phyloP scores from a whole-genome alignment of 371 early-diverging fungal genomes.

The Mucor plumbeus region DNA sequence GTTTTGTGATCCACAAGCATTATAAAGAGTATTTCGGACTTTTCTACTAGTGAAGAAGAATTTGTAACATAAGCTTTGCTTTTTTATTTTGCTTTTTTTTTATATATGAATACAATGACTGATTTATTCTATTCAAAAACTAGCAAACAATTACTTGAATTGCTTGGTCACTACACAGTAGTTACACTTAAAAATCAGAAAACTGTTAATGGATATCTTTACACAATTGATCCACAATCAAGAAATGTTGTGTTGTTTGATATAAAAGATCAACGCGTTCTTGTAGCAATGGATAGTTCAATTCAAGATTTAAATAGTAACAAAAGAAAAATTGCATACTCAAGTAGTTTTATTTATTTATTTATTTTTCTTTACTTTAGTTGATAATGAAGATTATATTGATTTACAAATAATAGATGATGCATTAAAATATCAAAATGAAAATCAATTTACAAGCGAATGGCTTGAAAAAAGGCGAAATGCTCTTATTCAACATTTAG shows the following conservation, averaged over 20 bases:
- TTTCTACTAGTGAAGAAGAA: not conserved
- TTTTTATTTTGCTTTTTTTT: not conserved
- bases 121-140: not conserved
- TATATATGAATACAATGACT: not conserved
- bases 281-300: conserved; percentile 31
- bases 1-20: not conserved
- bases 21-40: not conserved
- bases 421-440: conserved; percentile 5
- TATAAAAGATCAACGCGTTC: conserved; percentile 3
- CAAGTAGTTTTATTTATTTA: not conserved
- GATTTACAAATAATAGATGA: conserved; percentile 13
- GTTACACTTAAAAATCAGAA: conserved; percentile 12
- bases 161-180: conserved; percentile 11
- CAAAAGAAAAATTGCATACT: no score
- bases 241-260: conserved; percentile 31
- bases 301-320: conserved; percentile 10
- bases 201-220: conserved; percentile 32
- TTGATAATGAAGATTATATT: conserved; percentile 14
- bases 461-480: conserved; percentile 17
- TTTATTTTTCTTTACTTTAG: conserved; percentile 10
- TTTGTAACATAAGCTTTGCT: not conserved
- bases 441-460: conserved; percentile 4
- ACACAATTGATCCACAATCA: conserved; percentile 40
- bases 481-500: conserved; percentile 12
- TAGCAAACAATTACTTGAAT: conserved; percentile 8